Evolutionary conservation across 148 eudicot species (phyloP).

Genomic region (Oxyria digyna): DNA sequence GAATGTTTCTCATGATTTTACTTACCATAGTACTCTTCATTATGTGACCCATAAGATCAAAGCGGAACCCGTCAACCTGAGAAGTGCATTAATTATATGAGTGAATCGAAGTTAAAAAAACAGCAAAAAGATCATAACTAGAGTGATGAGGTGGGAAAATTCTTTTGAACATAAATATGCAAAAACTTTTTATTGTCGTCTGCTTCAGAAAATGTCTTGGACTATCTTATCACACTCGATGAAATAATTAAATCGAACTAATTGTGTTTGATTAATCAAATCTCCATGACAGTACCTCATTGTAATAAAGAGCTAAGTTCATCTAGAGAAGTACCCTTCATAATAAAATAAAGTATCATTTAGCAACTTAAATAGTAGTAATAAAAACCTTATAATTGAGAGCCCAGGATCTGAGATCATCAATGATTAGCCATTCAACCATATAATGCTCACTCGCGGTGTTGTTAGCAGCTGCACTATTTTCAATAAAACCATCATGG

Average conservation of each 20-base stretch:
- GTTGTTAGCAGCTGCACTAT: slow-evolving; percentile 72
- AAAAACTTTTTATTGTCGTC: background rate
- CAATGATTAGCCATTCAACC: slow-evolving; percentile 86
- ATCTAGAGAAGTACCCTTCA: slow-evolving; percentile 27
- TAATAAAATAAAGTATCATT: background rate
- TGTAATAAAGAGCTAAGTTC: too few relatives aligned
- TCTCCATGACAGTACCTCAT: too few relatives aligned
- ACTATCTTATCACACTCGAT: too few relatives aligned
- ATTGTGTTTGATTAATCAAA: too few relatives aligned
- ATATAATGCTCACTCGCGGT: slow-evolving; percentile 97
- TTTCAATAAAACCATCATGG: slow-evolving; percentile 57
- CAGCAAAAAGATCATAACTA: too few relatives aligned
- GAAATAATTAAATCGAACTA: background rate
- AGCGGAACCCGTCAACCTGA: slow-evolving; percentile 98
- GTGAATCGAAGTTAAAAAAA: too few relatives aligned
- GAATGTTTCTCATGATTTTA: too few relatives aligned
- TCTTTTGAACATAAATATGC: too few relatives aligned
- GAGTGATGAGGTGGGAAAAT: too few relatives aligned
- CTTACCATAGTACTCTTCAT: slow-evolving; percentile 95
- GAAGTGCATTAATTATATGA: slow-evolving; percentile 10
- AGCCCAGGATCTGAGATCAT: slow-evolving; percentile 80
- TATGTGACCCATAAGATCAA: slow-evolving; percentile 97
- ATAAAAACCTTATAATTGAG: slow-evolving; percentile 67
- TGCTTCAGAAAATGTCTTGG: background rate
- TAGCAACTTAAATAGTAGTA: background rate